Evolutionary conservation across 116 monocot genomes (phyloP), one percentile per base, ranked within the genome.

Genomic region (Posidonia oceanica): DNA sequence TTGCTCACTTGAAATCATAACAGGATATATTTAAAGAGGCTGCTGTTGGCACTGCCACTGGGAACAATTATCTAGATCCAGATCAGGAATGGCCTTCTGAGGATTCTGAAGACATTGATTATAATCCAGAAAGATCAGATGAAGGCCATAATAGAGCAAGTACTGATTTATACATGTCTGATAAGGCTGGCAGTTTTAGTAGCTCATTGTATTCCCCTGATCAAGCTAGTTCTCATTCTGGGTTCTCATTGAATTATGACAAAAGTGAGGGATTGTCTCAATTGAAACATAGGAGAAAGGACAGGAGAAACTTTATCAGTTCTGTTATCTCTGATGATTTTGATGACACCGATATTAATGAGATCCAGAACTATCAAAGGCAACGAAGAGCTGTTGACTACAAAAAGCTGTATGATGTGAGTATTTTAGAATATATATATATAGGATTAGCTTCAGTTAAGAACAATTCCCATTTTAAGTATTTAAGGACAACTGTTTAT

Each of bases 1-100:
- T 29, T 61, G 7, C 29, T 61, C 7, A 23, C 23, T 61, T 61
- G 61, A 10, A 61, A 61, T 61, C 29, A 61, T 61, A 61, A 61
- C 53, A 93, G 93, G 90, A 94, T 51, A 82, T 94, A 56, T 94
- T 94, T 74, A 80, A 82, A 80, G 94, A 94, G 72, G 87, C 77
- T 68, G 72, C 75, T 51, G 59, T 23, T 52, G 38, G 36, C 66
- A 69, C 74, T 59, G 74, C 80, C 61, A 39, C 15, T 75, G 83
- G 81, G 53, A 78, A 73, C 58, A 40, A 65, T 39, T 58, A 56
- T 63, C 67, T 76, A 23, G 61, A 83, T 75, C 70, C 68, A 70
- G 74, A 68, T 52, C 72, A 81, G 56, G 94, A 85, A 64, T 94
- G 90, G 87, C 90, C 90, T 71, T 90, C 94, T 74, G 94, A 94